Conservation (phyloP, 164 flowering plant genomes). For the Magnolia sinica region DNA sequence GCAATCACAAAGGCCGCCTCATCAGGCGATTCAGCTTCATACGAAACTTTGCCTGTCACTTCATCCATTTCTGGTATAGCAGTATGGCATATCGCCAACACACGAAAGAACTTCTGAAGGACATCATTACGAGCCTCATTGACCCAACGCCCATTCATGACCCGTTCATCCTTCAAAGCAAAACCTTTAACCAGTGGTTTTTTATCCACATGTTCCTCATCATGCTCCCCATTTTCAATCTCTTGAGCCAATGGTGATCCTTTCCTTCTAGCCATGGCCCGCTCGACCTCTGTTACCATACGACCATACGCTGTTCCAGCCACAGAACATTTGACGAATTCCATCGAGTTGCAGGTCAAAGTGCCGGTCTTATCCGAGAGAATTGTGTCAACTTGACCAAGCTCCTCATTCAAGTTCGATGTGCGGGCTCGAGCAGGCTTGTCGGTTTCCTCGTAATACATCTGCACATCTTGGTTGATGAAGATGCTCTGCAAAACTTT, state of each 20-base stretch:
- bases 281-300: constrained; percentile 87
- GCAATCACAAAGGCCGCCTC: constrained; percentile 98
- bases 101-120: constrained; percentile 65
- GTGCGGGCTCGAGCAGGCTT: constrained; percentile 91
- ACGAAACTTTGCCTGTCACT: constrained; percentile 48
- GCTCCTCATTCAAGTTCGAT: constrained; percentile 94
- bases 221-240: constrained; percentile 20
- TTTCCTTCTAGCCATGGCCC: constrained; percentile 57
- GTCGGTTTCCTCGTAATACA: constrained; percentile 88
- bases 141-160: constrained; percentile 78
- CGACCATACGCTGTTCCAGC: constrained; percentile 92
- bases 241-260: constrained; percentile 46
- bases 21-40: constrained; percentile 99
- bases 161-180: constrained; percentile 78
- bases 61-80: constrained; percentile 87
- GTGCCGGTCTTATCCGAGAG: constrained; percentile 98
- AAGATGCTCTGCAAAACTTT: constrained; percentile 89
- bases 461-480: constrained; percentile 75
- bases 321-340: constrained; percentile 83
- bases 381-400: constrained; percentile 91
- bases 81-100: constrained; percentile 84
- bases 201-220: constrained; percentile 16
- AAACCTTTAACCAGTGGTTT: constrained; percentile 66
- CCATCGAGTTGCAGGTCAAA: constrained; percentile 95
- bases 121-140: constrained; percentile 54